Evolutionary conservation across 2,329 filamentous ascomycete genomes (phyloP).

Genomic region (Aspergillus ochraceus): DNA sequence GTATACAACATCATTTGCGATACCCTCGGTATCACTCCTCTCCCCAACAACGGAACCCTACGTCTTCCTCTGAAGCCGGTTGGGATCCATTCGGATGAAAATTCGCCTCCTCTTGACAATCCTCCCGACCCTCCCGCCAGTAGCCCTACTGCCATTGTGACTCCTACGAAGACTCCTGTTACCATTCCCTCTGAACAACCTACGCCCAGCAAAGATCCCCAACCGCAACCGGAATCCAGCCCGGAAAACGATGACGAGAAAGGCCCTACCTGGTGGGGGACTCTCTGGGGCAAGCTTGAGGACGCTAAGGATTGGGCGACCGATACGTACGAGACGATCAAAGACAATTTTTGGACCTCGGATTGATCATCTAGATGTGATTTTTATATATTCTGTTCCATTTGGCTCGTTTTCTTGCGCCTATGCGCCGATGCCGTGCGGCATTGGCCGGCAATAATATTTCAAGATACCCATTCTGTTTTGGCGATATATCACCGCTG

Average conservation of each 20-base stretch:
- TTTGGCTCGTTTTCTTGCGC: background rate
- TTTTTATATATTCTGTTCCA: background rate
- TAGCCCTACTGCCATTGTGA: background rate
- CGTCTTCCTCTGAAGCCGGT: conserved; percentile 46
- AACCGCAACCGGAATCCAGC: conserved; percentile 10
- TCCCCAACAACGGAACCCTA: conserved; percentile 85
- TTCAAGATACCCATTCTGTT: background rate
- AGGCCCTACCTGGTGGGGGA: conserved; percentile 32
- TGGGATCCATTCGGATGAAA: conserved; percentile 46
- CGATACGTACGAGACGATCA: conserved; percentile 31
- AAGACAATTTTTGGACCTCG: conserved; percentile 23
- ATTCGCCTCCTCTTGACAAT: conserved; percentile 30
- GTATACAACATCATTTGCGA: conserved; percentile 96
- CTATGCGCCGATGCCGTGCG: background rate
- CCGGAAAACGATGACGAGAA: conserved; percentile 22
- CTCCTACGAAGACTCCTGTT: background rate
- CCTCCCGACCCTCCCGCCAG: conserved; percentile 34
- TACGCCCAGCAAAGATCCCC: background rate
- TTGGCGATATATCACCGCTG: background rate
- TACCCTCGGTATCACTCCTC: conserved; percentile 70
- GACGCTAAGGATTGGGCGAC: conserved; percentile 38
- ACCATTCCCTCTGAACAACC: background rate
- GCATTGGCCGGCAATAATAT: background rate
- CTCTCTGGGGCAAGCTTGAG: conserved; percentile 35
- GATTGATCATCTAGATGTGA: background rate